phyloP scores from a whole-genome alignment of 208 protist genomes.

The Leishmania mexicana region DNA sequence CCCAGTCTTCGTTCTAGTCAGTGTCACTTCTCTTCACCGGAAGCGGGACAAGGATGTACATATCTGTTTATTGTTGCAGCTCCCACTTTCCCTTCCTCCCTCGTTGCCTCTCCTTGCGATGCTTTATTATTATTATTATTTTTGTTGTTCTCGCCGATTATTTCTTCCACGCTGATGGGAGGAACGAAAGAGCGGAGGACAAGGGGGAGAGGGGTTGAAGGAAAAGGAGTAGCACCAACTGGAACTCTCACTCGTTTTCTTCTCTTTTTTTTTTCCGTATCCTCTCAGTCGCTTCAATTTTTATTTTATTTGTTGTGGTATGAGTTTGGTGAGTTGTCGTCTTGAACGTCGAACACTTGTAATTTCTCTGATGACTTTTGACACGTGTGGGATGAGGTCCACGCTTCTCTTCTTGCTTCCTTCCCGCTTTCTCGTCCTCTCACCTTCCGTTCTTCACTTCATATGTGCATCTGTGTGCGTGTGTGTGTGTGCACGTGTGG shows the following conservation, averaged over 20 bases:
- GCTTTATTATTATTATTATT: constrained; percentile 8
- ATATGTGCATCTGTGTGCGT: not conserved
- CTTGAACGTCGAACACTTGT: not conserved
- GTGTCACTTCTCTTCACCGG: constrained; percentile 1
- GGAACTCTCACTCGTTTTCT: not conserved
- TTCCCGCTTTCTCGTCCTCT: constrained; percentile 1
- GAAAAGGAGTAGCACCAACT: not conserved
- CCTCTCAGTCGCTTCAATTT: not conserved
- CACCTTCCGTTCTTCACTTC: constrained; percentile 7
- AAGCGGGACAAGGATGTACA: not conserved
- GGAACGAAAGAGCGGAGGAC: too few relatives aligned
- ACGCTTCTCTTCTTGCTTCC: not conserved
- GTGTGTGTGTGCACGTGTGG: not conserved
- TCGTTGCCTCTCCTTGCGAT: not conserved
- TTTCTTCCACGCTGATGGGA: not conserved
- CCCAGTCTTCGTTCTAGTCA: not conserved
- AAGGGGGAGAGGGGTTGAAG: not conserved
- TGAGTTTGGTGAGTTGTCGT: not conserved
- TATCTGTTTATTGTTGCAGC: not conserved
- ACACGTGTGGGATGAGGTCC: not conserved
- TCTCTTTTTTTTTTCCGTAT: not conserved
- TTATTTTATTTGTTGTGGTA: not conserved
- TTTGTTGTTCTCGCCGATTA: not conserved
- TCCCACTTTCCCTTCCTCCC: not conserved
- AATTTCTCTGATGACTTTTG: not conserved